These are phyloP conservation scores for Pseudocercospora pini-densiflorae DNA, from an alignment of 2,329 filamentous ascomycete species.

Conservation along the genomic window DNA sequence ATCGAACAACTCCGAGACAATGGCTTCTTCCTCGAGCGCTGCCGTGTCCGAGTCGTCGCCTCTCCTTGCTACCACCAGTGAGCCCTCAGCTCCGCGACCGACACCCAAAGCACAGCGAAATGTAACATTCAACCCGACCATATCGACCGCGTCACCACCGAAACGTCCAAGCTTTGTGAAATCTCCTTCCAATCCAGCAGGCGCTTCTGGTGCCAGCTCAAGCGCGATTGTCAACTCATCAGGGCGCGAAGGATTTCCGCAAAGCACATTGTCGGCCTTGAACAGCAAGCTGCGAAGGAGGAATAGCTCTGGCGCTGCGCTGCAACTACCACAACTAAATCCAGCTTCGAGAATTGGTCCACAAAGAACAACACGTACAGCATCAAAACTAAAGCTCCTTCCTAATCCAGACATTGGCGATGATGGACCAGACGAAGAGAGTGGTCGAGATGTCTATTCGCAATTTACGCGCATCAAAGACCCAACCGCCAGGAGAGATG, in stretches of 20 bases:
- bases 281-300: constrained; percentile 87
- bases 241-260: constrained; percentile 45
- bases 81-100: constrained; percentile 27
- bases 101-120: constrained; percentile 57
- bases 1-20: not conserved
- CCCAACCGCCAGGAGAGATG: constrained; percentile 87
- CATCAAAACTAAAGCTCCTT: constrained; percentile 95
- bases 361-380: constrained; percentile 91
- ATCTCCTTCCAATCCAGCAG: constrained; percentile 8
- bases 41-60: constrained; percentile 28
- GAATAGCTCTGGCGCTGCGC: constrained; percentile 75
- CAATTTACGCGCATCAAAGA: constrained; percentile 99
- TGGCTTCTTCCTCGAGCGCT: constrained; percentile 15
- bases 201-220: not conserved
- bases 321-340: constrained; percentile 45
- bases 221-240: constrained; percentile 42
- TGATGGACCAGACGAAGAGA: constrained; percentile 81
- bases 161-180: constrained; percentile 30
- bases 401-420: constrained; percentile 85
- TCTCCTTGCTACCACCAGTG: constrained; percentile 26
- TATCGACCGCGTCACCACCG: constrained; percentile 49
- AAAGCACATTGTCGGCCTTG: constrained; percentile 73
- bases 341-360: constrained; percentile 78
- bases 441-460: constrained; percentile 92
- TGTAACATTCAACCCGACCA: constrained; percentile 76